A percentile compares a stretch with the other conserved stretches of the same genome.
These are phyloP conservation scores for Quercus mongolica DNA, from an alignment of 306 rosid genomes.

Conservation along the genomic window DNA sequence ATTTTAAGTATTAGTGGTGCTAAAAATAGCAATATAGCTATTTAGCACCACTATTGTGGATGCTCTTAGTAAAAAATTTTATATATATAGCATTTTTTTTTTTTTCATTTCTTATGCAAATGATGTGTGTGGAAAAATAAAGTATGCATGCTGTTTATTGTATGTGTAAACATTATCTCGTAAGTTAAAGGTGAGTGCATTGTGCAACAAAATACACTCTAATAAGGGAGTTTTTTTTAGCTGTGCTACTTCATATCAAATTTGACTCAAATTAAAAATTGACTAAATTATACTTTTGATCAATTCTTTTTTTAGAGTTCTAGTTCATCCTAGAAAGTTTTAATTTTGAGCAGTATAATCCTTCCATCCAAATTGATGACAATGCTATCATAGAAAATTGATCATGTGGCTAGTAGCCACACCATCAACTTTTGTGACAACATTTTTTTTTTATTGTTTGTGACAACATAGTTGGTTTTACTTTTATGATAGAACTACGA, in stretches of 20 bases:
- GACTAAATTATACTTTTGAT: not conserved
- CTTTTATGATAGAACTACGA: too few species aligned
- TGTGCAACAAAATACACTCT: not conserved
- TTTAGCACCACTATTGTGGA: too few species aligned
- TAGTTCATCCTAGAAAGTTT: not conserved
- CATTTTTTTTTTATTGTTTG: not conserved
- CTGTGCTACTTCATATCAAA: not conserved
- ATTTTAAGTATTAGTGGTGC: too few species aligned
- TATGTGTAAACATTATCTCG: not conserved
- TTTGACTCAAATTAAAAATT: not conserved
- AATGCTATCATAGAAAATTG: not conserved
- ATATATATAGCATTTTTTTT: not conserved
- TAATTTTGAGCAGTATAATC: not conserved
- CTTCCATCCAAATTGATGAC: not conserved
- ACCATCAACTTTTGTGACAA: not conserved
- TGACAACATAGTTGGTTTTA: too few species aligned
- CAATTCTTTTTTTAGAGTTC: too few species aligned
- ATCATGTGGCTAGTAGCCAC: not conserved
- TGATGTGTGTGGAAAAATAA: not conserved
- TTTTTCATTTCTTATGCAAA: not conserved
- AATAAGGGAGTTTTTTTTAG: not conserved
- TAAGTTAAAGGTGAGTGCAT: not conserved
- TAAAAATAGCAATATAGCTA: too few species aligned
- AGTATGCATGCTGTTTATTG: not conserved
- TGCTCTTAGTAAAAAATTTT: too few species aligned